These are phyloP conservation scores for Nymphaea colorata DNA, from an alignment of 164 flowering plant species.

Conservation along the genomic window DNA sequence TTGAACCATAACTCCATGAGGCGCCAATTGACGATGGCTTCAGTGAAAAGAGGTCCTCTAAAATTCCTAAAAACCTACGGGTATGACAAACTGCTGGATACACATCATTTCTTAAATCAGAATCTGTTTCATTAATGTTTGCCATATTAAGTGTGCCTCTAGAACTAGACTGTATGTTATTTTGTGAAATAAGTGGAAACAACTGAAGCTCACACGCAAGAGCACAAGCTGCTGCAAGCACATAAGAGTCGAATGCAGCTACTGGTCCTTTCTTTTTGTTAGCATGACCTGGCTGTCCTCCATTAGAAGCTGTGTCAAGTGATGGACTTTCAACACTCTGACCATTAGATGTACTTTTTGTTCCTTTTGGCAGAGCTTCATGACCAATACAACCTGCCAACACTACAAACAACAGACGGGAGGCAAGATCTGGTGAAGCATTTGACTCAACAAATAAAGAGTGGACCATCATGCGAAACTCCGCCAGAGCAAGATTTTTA, in stretches of 20 bases:
- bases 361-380: slow-evolving; percentile 67
- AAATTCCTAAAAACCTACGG: slow-evolving; percentile 66
- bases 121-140: slow-evolving; percentile 44
- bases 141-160: slow-evolving; percentile 12
- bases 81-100: slow-evolving; percentile 69
- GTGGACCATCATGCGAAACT: slow-evolving; percentile 94
- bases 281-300: no score
- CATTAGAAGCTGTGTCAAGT: no score
- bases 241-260: slow-evolving; percentile 94
- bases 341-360: no score
- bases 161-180: slow-evolving; percentile 22
- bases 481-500: slow-evolving; percentile 89
- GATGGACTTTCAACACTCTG: no score
- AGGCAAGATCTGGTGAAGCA: slow-evolving; percentile 80
- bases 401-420: slow-evolving; percentile 83
- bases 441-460: slow-evolving; percentile 82
- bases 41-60: slow-evolving; percentile 81
- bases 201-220: slow-evolving; percentile 88
- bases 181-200: slow-evolving; percentile 57
- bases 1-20: slow-evolving; percentile 88
- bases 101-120: slow-evolving; percentile 40
- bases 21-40: slow-evolving; percentile 91
- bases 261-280: slow-evolving; percentile 73
- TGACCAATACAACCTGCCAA: slow-evolving; percentile 92
- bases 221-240: slow-evolving; percentile 93